A percentile compares a stretch with the other conserved stretches of the same genome.
phyloP scores from a whole-genome alignment of 805 yeast species.

The Zygoascus bituminiphila region DNA sequence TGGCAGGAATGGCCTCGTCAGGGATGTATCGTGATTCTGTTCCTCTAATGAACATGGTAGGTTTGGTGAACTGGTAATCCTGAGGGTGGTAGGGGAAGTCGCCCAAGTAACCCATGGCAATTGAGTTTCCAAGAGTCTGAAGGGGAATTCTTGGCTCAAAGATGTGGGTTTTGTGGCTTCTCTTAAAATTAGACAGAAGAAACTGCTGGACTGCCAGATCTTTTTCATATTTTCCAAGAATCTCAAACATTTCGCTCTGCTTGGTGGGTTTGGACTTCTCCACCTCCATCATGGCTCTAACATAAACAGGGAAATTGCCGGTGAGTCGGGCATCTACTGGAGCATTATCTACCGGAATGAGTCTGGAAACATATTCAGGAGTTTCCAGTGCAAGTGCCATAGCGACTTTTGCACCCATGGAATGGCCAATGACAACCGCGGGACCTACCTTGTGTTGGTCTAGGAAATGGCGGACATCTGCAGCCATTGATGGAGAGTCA shows the following conservation, averaged over 20 bases:
- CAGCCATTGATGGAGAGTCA: slow-evolving; percentile 73
- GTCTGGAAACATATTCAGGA: slow-evolving; percentile 52
- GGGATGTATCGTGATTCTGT: slow-evolving; percentile 48
- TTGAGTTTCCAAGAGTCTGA: slow-evolving; percentile 46
- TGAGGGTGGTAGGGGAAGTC: slow-evolving; percentile 66
- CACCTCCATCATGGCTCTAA: slow-evolving; percentile 53
- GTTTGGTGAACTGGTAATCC: slow-evolving; percentile 52
- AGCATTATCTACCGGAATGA: slow-evolving; percentile 82
- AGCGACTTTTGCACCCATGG: slow-evolving; percentile 82
- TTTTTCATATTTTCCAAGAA: slow-evolving; percentile 55
- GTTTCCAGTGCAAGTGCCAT: slow-evolving; percentile 71
- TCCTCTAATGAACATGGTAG: slow-evolving; percentile 75
- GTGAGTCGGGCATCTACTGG: slow-evolving; percentile 61
- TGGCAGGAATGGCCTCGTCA: slow-evolving; percentile 35
- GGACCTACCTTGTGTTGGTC: slow-evolving; percentile 32
- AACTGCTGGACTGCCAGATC: slow-evolving; percentile 62
- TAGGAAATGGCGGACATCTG: slow-evolving; percentile 75
- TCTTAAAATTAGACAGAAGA: slow-evolving; percentile 57
- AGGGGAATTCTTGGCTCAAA: slow-evolving; percentile 58
- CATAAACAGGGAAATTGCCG: slow-evolving; percentile 58
- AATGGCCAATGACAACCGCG: slow-evolving; percentile 34
- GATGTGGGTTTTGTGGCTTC: slow-evolving; percentile 33
- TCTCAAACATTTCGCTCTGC: slow-evolving; percentile 59
- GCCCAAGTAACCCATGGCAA: slow-evolving; percentile 55
- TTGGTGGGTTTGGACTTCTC: slow-evolving; percentile 38